Evolutionary conservation across 2,329 filamentous ascomycete genomes (phyloP).

Genomic region (Diaporthe caulivora): DNA sequence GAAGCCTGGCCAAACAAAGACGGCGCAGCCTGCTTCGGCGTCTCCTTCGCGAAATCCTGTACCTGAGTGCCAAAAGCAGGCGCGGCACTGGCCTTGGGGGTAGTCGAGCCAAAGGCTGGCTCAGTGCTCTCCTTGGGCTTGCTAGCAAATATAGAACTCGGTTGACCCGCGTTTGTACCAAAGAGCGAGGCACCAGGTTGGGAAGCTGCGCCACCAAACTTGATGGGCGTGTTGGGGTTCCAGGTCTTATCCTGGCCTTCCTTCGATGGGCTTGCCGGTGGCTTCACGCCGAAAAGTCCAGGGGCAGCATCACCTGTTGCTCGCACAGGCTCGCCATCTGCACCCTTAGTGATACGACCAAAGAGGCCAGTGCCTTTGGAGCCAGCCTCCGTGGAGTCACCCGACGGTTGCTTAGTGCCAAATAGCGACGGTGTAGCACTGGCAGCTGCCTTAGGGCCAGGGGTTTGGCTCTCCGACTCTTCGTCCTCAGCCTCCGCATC

Average conservation of each 20-base stretch:
- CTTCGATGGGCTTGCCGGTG: constrained; percentile 60
- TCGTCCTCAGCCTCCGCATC: constrained; percentile 51
- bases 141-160: constrained; percentile 52
- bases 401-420: constrained; percentile 46
- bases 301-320: constrained; percentile 42
- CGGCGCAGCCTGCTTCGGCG: constrained; percentile 37
- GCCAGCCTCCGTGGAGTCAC: constrained; percentile 56
- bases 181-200: constrained; percentile 47
- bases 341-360: constrained; percentile 65
- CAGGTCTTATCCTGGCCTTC: constrained; percentile 58
- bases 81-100: constrained; percentile 31
- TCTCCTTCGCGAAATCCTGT: constrained; percentile 40
- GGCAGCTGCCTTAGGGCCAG: constrained; percentile 55
- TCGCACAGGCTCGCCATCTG: constrained; percentile 63
- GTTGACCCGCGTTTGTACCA: constrained; percentile 46
- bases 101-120: constrained; percentile 22
- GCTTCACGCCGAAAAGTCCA: constrained; percentile 49
- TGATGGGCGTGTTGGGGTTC: constrained; percentile 65
- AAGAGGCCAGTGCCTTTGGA: constrained; percentile 65
- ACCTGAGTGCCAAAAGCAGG: constrained; percentile 37
- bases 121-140: constrained; percentile 46
- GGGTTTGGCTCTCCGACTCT: constrained; percentile 60
- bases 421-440: constrained; percentile 56
- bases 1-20: constrained; percentile 36
- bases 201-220: constrained; percentile 57